These are phyloP conservation scores for Pisolithus sp. DNA, from an alignment of 768 basidiomycete species.

Conservation along the genomic window DNA sequence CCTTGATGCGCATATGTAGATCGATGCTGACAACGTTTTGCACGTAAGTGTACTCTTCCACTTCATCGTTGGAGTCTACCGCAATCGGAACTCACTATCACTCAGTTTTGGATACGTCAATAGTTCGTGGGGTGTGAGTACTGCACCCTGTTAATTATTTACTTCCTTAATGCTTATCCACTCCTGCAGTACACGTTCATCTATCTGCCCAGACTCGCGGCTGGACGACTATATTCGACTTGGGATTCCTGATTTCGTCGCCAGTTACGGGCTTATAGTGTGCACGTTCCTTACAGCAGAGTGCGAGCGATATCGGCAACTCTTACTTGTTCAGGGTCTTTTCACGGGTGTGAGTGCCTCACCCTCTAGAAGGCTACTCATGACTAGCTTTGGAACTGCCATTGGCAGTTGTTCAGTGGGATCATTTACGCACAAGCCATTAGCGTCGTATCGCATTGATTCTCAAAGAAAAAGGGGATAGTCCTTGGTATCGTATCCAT, in stretches of 20 bases:
- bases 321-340: constrained; percentile 69
- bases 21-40: constrained; percentile 29
- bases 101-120: constrained; percentile 63
- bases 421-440: constrained; percentile 57
- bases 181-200: constrained; percentile 40
- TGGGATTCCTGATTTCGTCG: constrained; percentile 49
- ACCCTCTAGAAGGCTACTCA: not conserved
- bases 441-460: constrained; percentile 67
- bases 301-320: constrained; percentile 73
- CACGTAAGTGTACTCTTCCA: constrained; percentile 25
- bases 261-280: constrained; percentile 44
- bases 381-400: not conserved
- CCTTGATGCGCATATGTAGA: constrained; percentile 1
- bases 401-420: constrained; percentile 37
- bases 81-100: not conserved
- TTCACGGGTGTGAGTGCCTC: constrained; percentile 48
- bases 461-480: constrained; percentile 47
- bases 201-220: constrained; percentile 55
- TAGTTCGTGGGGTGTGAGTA: constrained; percentile 59
- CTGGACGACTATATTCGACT: constrained; percentile 69
- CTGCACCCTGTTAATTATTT: too few species aligned
- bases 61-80: not conserved
- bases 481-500: constrained; percentile 59
- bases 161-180: too few species aligned
- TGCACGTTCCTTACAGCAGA: constrained; percentile 64